Base-by-base conservation (phyloP, 805 yeast genomes). In the Candida insectorum region DNA sequence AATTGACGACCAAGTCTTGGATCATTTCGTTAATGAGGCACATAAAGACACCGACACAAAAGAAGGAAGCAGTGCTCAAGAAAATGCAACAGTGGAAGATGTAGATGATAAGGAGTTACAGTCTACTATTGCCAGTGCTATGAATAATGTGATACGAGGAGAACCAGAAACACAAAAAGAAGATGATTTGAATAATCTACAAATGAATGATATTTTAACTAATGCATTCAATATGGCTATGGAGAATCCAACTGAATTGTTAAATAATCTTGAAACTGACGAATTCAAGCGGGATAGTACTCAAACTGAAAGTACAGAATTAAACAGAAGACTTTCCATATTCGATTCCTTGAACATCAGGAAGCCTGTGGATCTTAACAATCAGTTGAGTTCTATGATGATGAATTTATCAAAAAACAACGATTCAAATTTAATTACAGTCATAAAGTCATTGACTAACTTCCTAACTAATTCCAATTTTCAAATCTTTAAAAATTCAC, bases 161-260 rank as follows among this genome's bases (percentile, higher is more conserved):
- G 20, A 28, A 11, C 34, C 24, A 9, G 23, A 28, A 16, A 10
- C 29, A 24, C 21, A 35, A 6, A 39, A 36, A 28, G 41, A 33
- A 7, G 42, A 14, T 10, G 77, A 73, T 17, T 61, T 81, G 38
- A 85, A 81, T 47, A 69, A 62, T 34, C 49, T 61, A 35, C 74
- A 69, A 37, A 71, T 83, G 77, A 79, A 76, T 47, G 82, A 76
- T 44, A 83, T 83, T 43, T 71, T 83, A 69, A 86, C 80, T 43
- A 81, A 81, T 58, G 93, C 91, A 1, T 71, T 83, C 61, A 75
- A 75, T 29, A 69, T 84, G 81, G 93, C 89, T 0, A 76, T 78
- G 68, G 81, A 76, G 40, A 76, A 79, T 39, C 82, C 82, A 44
- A 52, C 54, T 48, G 55, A 73, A 56, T 47, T 70, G 47, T 49